Conservation (phyloP, 768 basidiomycete genomes). For the Melanogaster broomeanus region DNA sequence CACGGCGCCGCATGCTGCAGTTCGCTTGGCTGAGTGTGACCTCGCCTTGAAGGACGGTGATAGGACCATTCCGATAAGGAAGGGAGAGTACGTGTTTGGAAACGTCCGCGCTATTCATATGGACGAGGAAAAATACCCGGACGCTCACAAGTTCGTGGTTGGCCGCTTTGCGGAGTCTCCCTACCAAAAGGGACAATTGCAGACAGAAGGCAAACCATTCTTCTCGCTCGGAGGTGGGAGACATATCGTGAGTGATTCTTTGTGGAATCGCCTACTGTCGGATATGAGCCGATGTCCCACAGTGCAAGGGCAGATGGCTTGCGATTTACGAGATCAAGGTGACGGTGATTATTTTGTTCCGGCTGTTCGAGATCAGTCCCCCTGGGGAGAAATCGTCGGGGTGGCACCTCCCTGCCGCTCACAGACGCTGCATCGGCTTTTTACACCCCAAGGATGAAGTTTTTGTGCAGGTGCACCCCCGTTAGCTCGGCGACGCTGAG, state of each 20-base stretch:
- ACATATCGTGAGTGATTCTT: slow-evolving; percentile 13
- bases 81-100: slow-evolving; percentile 21
- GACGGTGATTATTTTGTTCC: slow-evolving; percentile 15
- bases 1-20: slow-evolving; percentile 13
- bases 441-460: slow-evolving; percentile 22
- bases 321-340: slow-evolving; percentile 24
- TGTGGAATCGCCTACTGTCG: not conserved
- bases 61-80: slow-evolving; percentile 12
- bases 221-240: slow-evolving; percentile 17
- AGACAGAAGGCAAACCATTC: slow-evolving; percentile 13
- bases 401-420: slow-evolving; percentile 11
- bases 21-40: slow-evolving; percentile 18
- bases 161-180: slow-evolving; percentile 20
- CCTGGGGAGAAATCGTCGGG: not conserved
- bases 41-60: slow-evolving; percentile 13
- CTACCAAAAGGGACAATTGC: slow-evolving; percentile 13
- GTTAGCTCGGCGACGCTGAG: not conserved
- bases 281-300: not conserved
- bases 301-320: slow-evolving; percentile 29
- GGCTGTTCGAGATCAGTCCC: slow-evolving; percentile 13
- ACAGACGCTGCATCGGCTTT: slow-evolving; percentile 11
- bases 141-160: slow-evolving; percentile 13
- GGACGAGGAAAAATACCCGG: slow-evolving; percentile 10
- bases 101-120: slow-evolving; percentile 20
- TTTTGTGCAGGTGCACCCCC: slow-evolving; percentile 2